Base-by-base conservation (phyloP, 2,329 filamentous ascomycete genomes). In the Sporothrix schenckii region DNA sequence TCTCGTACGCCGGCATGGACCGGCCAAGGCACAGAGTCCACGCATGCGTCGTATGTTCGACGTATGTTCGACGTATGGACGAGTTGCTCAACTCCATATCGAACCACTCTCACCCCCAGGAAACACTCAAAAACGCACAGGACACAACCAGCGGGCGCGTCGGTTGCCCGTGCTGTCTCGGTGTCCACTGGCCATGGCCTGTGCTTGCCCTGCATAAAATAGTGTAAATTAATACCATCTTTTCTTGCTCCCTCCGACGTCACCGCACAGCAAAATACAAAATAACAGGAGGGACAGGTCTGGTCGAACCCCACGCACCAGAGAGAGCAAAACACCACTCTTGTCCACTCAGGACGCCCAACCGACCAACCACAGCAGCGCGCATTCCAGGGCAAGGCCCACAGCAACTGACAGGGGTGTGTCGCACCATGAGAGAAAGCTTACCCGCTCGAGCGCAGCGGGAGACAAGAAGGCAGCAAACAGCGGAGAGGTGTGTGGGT, bases 371-470 rank as follows among this genome's bases (percentile, higher is more conserved):
- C n/a, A 63, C 2, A 63, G 11, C n/a, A 11, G 58, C 58, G 58
- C 58, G 58, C 58, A 47, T 63, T 63, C 34, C 34, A 16, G 61
- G 52, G 14, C 34, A 39, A 7, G 49, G 16, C 47, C 39, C 52
- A 60, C 39, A 54, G 13, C 1, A 21, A 24, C 13, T 39, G 39
- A 49, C 70, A 72, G 63, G 70, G 70, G 68, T 68, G 49, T 69
- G 70, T 72, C 70, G 39, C 70, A 72, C 70, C 70, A 72, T 72
- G 16, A 58, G 47, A 66, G 21, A 39, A 65, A 49, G 60, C 50
- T 50, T 60, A 50, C 61, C 41, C 53, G 53, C 41, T 50, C 68
- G 53, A 19, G 34, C 7, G 5, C 34, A 34, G 34, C 5, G 34
- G 34, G 34, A 7, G 34, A 34, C 4, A 34, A 34, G 34, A 34